Evolutionary conservation across 2,329 filamentous ascomycete genomes (phyloP), one percentile per base, ranked within the genome.

Genomic region (Geoglossum cookeanum): DNA sequence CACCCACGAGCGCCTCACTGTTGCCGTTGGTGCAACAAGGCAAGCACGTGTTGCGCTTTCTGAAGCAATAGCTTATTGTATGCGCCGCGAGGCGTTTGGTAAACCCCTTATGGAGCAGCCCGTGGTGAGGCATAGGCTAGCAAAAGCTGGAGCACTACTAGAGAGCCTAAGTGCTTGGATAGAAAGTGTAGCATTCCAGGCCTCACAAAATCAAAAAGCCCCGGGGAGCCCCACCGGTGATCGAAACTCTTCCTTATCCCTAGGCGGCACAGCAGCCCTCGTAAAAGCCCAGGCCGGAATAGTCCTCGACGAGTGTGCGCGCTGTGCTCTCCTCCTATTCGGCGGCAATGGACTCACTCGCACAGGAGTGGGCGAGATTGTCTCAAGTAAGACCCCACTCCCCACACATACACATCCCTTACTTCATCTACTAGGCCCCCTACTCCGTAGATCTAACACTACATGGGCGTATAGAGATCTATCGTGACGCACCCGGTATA

Each of bases 131-230:
- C 81, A 87, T 66, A 73, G 84, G n/a, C 70, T 88, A 5, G 84
- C 84, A 9, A 86, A 85, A 64, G 78, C 77, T 3, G 84, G 81
- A 1, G 81, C 81, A 0, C 70, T 82, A 63, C 71, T 89, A 3
- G 85, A 88, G 66, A 79, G 76, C 1, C 78, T 84, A 67, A 84
- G 77, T 72, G 81, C 84, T 1, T 88, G 83, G 83, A 74, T 87
- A 3, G 84, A 87, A 68, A 76, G 80, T 60, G 83, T 86, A 59
- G 75, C 80, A 15, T 87, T 22, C 22, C 22, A 22, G 22, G 22
- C 22, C 22, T 22, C 22, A 22, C 22, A 22, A 22, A 22, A 22
- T 22, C 22, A 22, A 22, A 22, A 22, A 22, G 22, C 22, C 22
- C 22, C 22, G 1, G 22, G 22, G 2, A 22, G 22, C 22, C 22